These are phyloP conservation scores for Ascochyta rabiei DNA, from an alignment of 2,329 filamentous ascomycete species.

Conservation along the genomic window DNA sequence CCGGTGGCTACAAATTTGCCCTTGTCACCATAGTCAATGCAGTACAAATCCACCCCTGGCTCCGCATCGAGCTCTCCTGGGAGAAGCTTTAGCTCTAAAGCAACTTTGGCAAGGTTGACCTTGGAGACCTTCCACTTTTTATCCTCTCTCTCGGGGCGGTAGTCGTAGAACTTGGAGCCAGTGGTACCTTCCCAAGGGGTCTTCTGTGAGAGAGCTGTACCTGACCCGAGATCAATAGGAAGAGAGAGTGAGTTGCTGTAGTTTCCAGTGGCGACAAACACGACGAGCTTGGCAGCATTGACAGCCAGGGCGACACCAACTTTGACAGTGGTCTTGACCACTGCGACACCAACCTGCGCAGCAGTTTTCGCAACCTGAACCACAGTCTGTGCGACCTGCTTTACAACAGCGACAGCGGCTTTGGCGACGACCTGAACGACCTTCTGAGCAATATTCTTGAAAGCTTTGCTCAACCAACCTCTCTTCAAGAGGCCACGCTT, in stretches of 20 bases:
- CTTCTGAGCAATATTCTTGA: not conserved
- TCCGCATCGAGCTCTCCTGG: conserved; percentile 11
- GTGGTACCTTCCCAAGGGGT: conserved; percentile 15
- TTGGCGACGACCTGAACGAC: conserved; percentile 3
- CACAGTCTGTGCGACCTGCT: not conserved
- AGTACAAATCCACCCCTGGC: conserved; percentile 10
- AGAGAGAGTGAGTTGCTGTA: conserved; percentile 13
- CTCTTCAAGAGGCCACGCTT: conserved; percentile 6
- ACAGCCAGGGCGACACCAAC: conserved; percentile 10
- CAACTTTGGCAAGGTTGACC: conserved; percentile 10
- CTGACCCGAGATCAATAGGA: conserved; percentile 8
- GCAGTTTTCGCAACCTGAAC: conserved; percentile 9
- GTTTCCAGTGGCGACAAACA: conserved; percentile 6
- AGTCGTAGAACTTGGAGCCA: conserved; percentile 16
- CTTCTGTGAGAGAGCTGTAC: conserved; percentile 1
- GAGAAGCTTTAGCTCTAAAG: conserved; percentile 9
- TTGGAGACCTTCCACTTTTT: conserved; percentile 10
- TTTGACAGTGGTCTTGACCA: conserved; percentile 6
- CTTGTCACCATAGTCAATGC: conserved; percentile 10
- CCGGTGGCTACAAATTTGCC: conserved; percentile 12
- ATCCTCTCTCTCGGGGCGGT: conserved; percentile 6
- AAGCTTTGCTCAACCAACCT: conserved; percentile 5
- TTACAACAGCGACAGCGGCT: conserved; percentile 4
- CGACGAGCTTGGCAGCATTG: conserved; percentile 2
- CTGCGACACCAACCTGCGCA: conserved; percentile 7